Percentiles rank a stretch among this genome's conserved stretches.
phyloP scores from a whole-genome alignment of 2,329 filamentous ascomycete genomes.

The Fusarium nygamai region DNA sequence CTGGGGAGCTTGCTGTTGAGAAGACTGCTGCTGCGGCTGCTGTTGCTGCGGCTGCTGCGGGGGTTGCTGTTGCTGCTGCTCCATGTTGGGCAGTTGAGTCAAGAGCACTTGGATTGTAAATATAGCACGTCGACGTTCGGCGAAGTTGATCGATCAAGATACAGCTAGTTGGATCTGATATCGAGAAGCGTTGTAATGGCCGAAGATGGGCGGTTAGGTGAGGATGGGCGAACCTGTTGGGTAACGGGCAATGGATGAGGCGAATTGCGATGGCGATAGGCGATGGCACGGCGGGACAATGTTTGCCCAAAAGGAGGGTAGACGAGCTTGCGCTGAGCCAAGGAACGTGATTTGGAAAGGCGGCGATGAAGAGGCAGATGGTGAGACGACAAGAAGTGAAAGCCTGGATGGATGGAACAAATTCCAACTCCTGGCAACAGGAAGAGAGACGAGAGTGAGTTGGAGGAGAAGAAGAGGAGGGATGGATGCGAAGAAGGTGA shows the following conservation, averaged over 20 bases:
- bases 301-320: conserved; percentile 53
- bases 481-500: conserved; percentile 36
- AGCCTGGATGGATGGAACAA: conserved; percentile 54
- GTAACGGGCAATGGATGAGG: conserved; percentile 40
- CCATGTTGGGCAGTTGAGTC: conserved; percentile 67
- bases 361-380: conserved; percentile 50
- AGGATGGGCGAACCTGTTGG: conserved; percentile 37
- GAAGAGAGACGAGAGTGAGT: conserved; percentile 43
- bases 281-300: conserved; percentile 47
- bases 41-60: conserved; percentile 62
- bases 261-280: conserved; percentile 43
- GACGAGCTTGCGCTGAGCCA: conserved; percentile 49
- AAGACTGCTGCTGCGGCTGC: conserved; percentile 65
- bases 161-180: conserved; percentile 37
- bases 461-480: conserved; percentile 38
- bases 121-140: conserved; percentile 53
- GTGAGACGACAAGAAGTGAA: conserved; percentile 54
- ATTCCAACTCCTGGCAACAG: conserved; percentile 49
- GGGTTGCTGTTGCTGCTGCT: conserved; percentile 62
- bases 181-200: conserved; percentile 36
- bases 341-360: conserved; percentile 52
- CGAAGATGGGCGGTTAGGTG: conserved; percentile 37
- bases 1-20: conserved; percentile 63
- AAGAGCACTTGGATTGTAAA: conserved; percentile 48
- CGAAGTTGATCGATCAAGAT: conserved; percentile 35